These are phyloP conservation scores for Pleurotus salmoneostramineus DNA, from an alignment of 768 basidiomycete genomes.

Conservation along the genomic window DNA sequence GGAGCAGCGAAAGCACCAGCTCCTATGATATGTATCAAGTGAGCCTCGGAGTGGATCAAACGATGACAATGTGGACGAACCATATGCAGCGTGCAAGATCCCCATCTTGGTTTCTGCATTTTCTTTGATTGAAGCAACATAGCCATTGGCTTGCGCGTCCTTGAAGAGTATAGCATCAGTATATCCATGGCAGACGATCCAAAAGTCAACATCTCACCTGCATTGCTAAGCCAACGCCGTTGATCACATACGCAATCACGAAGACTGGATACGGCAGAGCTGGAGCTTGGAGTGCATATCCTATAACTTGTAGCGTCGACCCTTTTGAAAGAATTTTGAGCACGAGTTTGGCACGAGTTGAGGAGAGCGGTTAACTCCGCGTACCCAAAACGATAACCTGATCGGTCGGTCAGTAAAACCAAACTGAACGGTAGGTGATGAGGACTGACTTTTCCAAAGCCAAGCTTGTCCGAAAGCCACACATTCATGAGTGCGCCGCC, in stretches of 20 bases:
- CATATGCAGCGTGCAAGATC: conserved; percentile 43
- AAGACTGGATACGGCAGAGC: conserved; percentile 54
- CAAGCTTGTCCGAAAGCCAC: conserved; percentile 35
- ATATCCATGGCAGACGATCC: conserved; percentile 13
- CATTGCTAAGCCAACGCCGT: conserved; percentile 26
- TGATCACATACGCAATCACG: conserved; percentile 27
- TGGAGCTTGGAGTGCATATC: conserved; percentile 41
- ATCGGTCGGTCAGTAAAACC: conserved; percentile 4
- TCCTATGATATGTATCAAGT: conserved; percentile 22
- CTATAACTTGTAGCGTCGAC: conserved; percentile 37
- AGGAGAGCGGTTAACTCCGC: not conserved
- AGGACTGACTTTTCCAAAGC: conserved; percentile 38
- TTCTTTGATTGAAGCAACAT: conserved; percentile 35
- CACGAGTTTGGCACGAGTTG: not conserved
- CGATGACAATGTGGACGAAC: conserved; percentile 12
- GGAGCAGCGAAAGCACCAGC: conserved; percentile 49
- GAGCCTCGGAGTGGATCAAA: too few relatives aligned
- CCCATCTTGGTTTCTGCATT: conserved; percentile 43
- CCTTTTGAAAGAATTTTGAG: conserved; percentile 18
- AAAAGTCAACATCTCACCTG: conserved; percentile 21
- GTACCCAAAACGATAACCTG: conserved; percentile 12
- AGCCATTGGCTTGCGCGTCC: conserved; percentile 41
- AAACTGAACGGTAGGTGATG: not conserved
- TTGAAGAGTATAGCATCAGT: conserved; percentile 29
- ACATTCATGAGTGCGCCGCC: conserved; percentile 43